These are phyloP conservation scores for Solanum peruvianum DNA, from an alignment of 257 asterid genomes.

Conservation along the genomic window DNA sequence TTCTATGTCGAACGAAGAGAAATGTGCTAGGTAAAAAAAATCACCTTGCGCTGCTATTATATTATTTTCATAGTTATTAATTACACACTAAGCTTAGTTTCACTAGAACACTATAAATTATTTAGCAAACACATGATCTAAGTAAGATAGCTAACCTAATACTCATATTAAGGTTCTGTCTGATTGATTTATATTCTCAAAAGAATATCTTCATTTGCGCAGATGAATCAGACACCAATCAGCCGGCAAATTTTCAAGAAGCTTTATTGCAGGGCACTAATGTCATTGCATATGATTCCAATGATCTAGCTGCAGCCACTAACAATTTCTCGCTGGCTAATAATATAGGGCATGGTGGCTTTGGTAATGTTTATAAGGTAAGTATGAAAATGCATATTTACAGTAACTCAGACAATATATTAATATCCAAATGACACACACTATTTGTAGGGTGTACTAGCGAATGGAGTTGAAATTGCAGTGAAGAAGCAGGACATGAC, in stretches of 20 bases:
- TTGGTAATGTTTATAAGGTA: constrained; percentile 37
- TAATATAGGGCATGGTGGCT: constrained; percentile 44
- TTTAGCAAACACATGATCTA: neutral
- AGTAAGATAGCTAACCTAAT: neutral
- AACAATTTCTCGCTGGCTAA: constrained; percentile 13
- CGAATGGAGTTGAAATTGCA: constrained; percentile 19
- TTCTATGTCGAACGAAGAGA: neutral
- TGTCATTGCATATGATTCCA: neutral
- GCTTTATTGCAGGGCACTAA: neutral
- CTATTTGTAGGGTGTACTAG: constrained; percentile 11
- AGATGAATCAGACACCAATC: neutral
- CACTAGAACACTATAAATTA: neutral
- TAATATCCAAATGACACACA: neutral
- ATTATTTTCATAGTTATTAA: neutral
- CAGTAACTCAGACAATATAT: neutral
- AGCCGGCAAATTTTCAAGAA: neutral
- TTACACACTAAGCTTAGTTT: neutral
- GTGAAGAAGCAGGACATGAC: constrained; percentile 19
- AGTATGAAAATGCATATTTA: neutral
- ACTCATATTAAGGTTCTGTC: neutral
- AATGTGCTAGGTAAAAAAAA: neutral
- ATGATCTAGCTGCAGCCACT: constrained; percentile 23
- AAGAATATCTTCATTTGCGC: neutral
- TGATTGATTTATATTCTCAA: neutral
- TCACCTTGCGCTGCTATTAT: neutral